Percentiles rank a stretch among this genome's conserved stretches.
These are phyloP conservation scores for Combretum micranthum DNA, from an alignment of 345 rosid genomes.

Conservation along the genomic window DNA sequence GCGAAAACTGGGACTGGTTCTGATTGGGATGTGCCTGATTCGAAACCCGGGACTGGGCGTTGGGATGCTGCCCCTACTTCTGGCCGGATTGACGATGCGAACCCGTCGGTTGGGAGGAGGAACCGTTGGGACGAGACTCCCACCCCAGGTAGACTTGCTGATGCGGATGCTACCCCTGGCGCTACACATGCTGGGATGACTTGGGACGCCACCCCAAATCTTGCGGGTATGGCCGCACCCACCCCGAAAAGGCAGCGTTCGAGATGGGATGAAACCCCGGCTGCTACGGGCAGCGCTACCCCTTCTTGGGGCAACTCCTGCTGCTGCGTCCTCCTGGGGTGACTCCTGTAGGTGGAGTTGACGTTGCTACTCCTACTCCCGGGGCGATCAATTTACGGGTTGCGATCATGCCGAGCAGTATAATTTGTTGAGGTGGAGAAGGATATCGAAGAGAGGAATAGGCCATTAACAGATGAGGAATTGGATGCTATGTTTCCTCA, in stretches of 20 bases:
- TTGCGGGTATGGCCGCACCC: constrained; percentile 68
- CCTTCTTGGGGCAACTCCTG: constrained; percentile 88
- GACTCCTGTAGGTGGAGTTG: constrained; percentile 83
- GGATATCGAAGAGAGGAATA: constrained; percentile 97
- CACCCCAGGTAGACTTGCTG: constrained; percentile 81
- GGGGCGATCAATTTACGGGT: constrained; percentile 58
- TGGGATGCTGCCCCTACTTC: constrained; percentile 95
- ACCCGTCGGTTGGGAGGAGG: constrained; percentile 68
- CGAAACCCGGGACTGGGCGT: constrained; percentile 68
- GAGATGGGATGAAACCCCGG: constrained; percentile 99
- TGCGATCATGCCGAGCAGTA: constrained; percentile 87
- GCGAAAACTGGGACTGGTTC: constrained; percentile 51
- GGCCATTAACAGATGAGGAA: constrained; percentile 95
- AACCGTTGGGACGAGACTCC: constrained; percentile 99
- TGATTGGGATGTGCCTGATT: constrained; percentile 95
- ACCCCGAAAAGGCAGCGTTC: constrained; percentile 92
- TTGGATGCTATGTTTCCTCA: constrained; percentile 90
- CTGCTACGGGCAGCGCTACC: constrained; percentile 94
- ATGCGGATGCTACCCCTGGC: constrained; percentile 93
- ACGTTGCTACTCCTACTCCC: constrained; percentile 90
- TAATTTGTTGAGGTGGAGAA: constrained; percentile 91
- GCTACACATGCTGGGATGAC: constrained; percentile 92
- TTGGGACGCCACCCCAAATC: constrained; percentile 90
- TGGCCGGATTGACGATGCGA: constrained; percentile 71
- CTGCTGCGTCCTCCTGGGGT: constrained; percentile 77